Evolutionary conservation across 1,284 basidiomycete species (phyloP).

Genomic region (Wolfiporia cocos): DNA sequence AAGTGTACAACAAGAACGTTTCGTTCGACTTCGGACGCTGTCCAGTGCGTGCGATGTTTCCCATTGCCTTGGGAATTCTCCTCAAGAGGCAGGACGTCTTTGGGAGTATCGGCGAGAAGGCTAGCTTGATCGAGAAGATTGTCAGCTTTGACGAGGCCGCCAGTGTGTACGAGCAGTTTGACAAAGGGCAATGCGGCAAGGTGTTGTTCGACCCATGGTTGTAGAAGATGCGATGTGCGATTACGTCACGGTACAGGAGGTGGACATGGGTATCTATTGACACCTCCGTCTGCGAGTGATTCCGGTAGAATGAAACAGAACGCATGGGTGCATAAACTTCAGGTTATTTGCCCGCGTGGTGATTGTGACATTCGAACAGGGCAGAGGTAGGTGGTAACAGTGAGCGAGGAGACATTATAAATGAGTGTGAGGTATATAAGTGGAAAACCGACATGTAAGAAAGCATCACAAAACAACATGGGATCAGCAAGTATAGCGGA

Average conservation of each 20-base stretch:
- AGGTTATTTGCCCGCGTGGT: no score
- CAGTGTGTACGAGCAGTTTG: slow-evolving; percentile 58
- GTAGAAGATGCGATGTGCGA: neutral
- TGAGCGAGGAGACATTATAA: no score
- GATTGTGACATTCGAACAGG: no score
- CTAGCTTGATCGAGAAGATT: slow-evolving; percentile 59
- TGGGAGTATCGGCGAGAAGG: slow-evolving; percentile 48
- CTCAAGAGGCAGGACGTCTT: slow-evolving; percentile 66
- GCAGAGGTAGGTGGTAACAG: no score
- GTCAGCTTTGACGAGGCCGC: slow-evolving; percentile 50
- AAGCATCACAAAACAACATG: no score
- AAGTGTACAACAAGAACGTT: slow-evolving; percentile 80
- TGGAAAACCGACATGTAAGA: no score
- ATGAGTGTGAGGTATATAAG: no score
- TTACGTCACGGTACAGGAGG: neutral
- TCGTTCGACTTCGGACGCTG: slow-evolving; percentile 83
- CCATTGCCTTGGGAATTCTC: slow-evolving; percentile 66
- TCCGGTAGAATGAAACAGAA: no score
- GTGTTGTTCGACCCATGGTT: slow-evolving; percentile 67
- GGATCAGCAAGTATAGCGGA: no score
- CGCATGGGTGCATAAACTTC: no score
- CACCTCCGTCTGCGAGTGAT: no score
- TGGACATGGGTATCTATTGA: neutral
- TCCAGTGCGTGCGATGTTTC: slow-evolving; percentile 78
- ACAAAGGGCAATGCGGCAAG: slow-evolving; percentile 67